Conservation (phyloP, 2,329 filamentous ascomycete genomes). For the Fusarium albosuccineum region DNA sequence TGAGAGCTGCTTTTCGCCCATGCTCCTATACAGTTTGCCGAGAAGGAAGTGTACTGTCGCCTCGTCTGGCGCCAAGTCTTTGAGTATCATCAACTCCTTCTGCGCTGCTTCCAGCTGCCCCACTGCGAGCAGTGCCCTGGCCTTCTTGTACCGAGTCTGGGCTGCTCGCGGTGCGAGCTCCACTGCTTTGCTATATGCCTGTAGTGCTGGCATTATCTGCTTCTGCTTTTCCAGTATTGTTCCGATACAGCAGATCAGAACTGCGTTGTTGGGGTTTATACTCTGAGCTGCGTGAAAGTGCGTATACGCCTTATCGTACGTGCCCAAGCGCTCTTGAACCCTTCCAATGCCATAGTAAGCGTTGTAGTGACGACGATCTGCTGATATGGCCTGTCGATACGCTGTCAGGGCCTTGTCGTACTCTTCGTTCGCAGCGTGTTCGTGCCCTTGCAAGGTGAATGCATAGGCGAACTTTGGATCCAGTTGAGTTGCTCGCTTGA, state of each 20-base stretch:
- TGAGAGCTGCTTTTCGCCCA: constrained; percentile 81
- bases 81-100: constrained; percentile 86
- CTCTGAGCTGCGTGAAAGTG: constrained; percentile 90
- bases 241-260: constrained; percentile 93
- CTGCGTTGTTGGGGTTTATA: constrained; percentile 95
- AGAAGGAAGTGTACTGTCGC: constrained; percentile 96
- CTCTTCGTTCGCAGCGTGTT: constrained; percentile 95
- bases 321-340: constrained; percentile 91
- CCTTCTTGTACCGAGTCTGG: constrained; percentile 92
- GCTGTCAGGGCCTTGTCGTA: constrained; percentile 93
- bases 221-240: constrained; percentile 90
- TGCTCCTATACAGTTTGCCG: constrained; percentile 82
- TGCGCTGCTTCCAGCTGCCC: constrained; percentile 79
- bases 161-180: constrained; percentile 85
- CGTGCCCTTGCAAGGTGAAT: constrained; percentile 95
- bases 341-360: constrained; percentile 93
- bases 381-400: constrained; percentile 87
- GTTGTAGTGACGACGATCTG: constrained; percentile 93
- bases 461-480: constrained; percentile 94
- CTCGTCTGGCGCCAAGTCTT: constrained; percentile 92
- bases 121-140: constrained; percentile 84
- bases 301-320: constrained; percentile 89
- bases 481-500: constrained; percentile 92
- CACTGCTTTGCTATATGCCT: constrained; percentile 85
- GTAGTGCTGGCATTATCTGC: constrained; percentile 81